Evolutionary conservation across 352 stramenopile genomes (phyloP).

Genomic region (Aphanomyces cochlioides): DNA sequence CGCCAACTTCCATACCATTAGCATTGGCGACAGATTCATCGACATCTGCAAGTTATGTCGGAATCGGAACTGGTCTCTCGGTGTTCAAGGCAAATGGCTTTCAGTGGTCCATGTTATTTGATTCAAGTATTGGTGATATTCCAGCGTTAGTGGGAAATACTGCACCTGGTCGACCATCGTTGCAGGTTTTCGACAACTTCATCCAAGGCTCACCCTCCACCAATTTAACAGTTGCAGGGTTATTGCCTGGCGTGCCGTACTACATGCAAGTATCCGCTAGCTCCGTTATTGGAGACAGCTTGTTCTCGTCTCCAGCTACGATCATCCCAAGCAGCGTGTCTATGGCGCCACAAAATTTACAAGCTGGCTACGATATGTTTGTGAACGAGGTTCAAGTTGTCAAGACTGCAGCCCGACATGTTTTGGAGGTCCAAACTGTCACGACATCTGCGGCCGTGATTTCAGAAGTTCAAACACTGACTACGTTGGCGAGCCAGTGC

Average conservation of each 20-base stretch:
- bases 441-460: conserved; percentile 56
- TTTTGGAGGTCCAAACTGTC: conserved; percentile 67
- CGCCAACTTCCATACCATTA: conserved; percentile 49
- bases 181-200: conserved; percentile 40
- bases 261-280: conserved; percentile 56
- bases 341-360: conserved; percentile 49
- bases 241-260: conserved; percentile 65
- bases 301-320: conserved; percentile 39
- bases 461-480: conserved; percentile 71
- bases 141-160: conserved; percentile 35
- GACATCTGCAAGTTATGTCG: conserved; percentile 40
- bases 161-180: conserved; percentile 26
- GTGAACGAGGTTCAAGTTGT: conserved; percentile 66
- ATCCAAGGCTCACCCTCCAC: conserved; percentile 46
- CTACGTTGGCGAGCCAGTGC: conserved; percentile 42
- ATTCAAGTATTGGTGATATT: conserved; percentile 68
- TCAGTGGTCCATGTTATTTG: conserved; percentile 77
- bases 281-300: conserved; percentile 52
- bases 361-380: conserved; percentile 54
- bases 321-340: conserved; percentile 52
- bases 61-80: conserved; percentile 36
- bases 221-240: conserved; percentile 45
- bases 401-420: conserved; percentile 54
- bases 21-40: conserved; percentile 36
- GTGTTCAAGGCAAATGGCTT: conserved; percentile 80